These are phyloP conservation scores for Pythium utonaiense DNA, from an alignment of 352 stramenopile species.

Conservation along the genomic window DNA sequence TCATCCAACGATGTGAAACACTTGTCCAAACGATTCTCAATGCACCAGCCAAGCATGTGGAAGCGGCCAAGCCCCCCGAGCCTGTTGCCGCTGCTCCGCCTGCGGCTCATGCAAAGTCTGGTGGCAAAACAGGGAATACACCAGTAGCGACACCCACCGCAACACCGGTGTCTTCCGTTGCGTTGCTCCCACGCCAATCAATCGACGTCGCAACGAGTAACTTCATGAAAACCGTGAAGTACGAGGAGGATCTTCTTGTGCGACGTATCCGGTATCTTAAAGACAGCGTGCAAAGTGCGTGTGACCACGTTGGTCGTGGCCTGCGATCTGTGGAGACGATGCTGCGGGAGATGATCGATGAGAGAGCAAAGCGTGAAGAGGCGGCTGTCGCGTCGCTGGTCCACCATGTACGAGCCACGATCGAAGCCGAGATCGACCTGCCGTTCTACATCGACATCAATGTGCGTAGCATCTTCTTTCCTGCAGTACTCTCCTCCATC, in stretches of 20 bases:
- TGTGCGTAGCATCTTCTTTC: slow-evolving; percentile 19
- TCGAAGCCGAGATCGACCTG: slow-evolving; percentile 62
- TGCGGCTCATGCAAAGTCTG: not conserved
- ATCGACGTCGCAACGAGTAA: slow-evolving; percentile 44
- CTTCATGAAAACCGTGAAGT: slow-evolving; percentile 49
- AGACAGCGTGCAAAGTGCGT: slow-evolving; percentile 33
- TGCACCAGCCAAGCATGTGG: slow-evolving; percentile 14
- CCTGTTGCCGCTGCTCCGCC: not conserved
- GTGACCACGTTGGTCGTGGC: slow-evolving; percentile 40
- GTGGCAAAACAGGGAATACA: slow-evolving; percentile 12
- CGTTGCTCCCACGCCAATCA: slow-evolving; percentile 1
- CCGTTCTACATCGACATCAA: slow-evolving; percentile 55
- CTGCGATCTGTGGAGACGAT: slow-evolving; percentile 51
- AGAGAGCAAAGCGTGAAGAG: slow-evolving; percentile 46
- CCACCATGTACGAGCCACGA: slow-evolving; percentile 37
- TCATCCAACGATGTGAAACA: slow-evolving; percentile 40
- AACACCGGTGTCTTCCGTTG: slow-evolving; percentile 12
- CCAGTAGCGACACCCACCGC: slow-evolving; percentile 17
- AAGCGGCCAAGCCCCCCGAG: slow-evolving; percentile 5
- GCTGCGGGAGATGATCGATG: slow-evolving; percentile 36
- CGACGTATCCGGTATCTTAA: slow-evolving; percentile 49
- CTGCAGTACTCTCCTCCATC: not conserved
- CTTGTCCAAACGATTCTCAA: slow-evolving; percentile 35
- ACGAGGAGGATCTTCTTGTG: slow-evolving; percentile 55
- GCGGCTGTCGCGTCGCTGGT: slow-evolving; percentile 44